Evolutionary conservation across 2,329 filamentous ascomycete genomes (phyloP).

Genomic region (Periconia digitata): DNA sequence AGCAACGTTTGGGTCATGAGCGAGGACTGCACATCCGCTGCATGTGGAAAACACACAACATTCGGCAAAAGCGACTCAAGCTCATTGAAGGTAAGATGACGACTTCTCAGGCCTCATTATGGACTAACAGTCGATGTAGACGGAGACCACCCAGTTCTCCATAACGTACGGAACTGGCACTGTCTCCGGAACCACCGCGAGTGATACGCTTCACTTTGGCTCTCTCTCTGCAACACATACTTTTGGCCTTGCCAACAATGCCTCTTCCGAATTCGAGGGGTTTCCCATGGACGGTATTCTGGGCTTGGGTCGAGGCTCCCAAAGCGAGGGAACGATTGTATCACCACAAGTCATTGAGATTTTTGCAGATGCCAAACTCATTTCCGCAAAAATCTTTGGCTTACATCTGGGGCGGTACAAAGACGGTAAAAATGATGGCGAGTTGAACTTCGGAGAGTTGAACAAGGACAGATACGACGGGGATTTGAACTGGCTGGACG

Average conservation of each 20-base stretch:
- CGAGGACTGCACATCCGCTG: slow-evolving; percentile 63
- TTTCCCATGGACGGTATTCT: slow-evolving; percentile 90
- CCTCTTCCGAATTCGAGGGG: slow-evolving; percentile 71
- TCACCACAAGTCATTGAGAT: slow-evolving; percentile 68
- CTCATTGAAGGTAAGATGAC: slow-evolving; percentile 51
- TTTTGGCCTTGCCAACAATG: slow-evolving; percentile 72
- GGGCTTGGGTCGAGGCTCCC: slow-evolving; percentile 67
- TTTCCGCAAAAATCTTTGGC: slow-evolving; percentile 69
- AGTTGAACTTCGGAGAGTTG: slow-evolving; percentile 73
- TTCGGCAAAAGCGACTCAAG: slow-evolving; percentile 69
- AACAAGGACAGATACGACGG: slow-evolving; percentile 69
- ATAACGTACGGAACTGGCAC: slow-evolving; percentile 78
- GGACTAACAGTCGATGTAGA: slow-evolving; percentile 25
- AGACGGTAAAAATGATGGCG: slow-evolving; percentile 69
- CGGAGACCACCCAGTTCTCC: slow-evolving; percentile 58
- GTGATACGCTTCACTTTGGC: slow-evolving; percentile 68
- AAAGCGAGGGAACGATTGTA: slow-evolving; percentile 44
- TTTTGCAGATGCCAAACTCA: slow-evolving; percentile 57
- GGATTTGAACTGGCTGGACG: slow-evolving; percentile 65
- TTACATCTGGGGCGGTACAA: slow-evolving; percentile 68
- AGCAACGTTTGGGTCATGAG: slow-evolving; percentile 83
- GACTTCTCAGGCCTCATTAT: slow-evolving; percentile 1
- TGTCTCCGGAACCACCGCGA: slow-evolving; percentile 66
- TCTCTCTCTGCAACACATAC: slow-evolving; percentile 64
- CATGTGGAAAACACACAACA: slow-evolving; percentile 70